Conservation (phyloP, 306 rosid genomes). For the Astragalus glycyphyllos region DNA sequence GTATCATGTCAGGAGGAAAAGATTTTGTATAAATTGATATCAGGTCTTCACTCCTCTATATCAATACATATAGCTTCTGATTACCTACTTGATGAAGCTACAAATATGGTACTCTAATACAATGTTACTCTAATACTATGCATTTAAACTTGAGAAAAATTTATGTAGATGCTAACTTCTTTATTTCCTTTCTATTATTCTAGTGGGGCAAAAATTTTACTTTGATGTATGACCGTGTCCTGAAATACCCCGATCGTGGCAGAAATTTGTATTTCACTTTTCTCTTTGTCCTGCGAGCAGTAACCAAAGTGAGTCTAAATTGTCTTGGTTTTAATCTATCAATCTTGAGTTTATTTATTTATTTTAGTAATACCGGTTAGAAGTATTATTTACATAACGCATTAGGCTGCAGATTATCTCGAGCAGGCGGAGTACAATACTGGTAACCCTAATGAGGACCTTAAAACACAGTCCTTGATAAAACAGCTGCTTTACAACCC, state of each 20-base stretch:
- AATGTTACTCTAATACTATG: slow-evolving; percentile 8
- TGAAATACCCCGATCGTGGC: slow-evolving; percentile 87
- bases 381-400: slow-evolving; percentile 39
- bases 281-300: slow-evolving; percentile 97
- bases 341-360: slow-evolving; percentile 39
- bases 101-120: slow-evolving; percentile 60
- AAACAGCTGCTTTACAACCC: slow-evolving; percentile 76
- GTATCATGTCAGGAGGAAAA: slow-evolving; percentile 87
- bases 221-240: slow-evolving; percentile 80
- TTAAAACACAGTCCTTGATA: slow-evolving; percentile 79
- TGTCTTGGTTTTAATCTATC: slow-evolving; percentile 19
- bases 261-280: slow-evolving; percentile 89
- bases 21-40: slow-evolving; percentile 90
- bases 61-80: slow-evolving; percentile 92
- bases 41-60: slow-evolving; percentile 98
- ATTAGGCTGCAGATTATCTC: slow-evolving; percentile 86
- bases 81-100: slow-evolving; percentile 77
- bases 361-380: slow-evolving; percentile 18
- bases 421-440: slow-evolving; percentile 95
- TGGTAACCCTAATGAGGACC: slow-evolving; percentile 76
- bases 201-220: slow-evolving; percentile 94
- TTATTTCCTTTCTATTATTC: slow-evolving; percentile 37
- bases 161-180: slow-evolving; percentile 40
- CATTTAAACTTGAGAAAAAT: neutral
- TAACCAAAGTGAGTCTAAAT: slow-evolving; percentile 75